These are phyloP conservation scores for Heritiera fomes DNA, from an alignment of 345 rosid genomes.

Conservation along the genomic window DNA sequence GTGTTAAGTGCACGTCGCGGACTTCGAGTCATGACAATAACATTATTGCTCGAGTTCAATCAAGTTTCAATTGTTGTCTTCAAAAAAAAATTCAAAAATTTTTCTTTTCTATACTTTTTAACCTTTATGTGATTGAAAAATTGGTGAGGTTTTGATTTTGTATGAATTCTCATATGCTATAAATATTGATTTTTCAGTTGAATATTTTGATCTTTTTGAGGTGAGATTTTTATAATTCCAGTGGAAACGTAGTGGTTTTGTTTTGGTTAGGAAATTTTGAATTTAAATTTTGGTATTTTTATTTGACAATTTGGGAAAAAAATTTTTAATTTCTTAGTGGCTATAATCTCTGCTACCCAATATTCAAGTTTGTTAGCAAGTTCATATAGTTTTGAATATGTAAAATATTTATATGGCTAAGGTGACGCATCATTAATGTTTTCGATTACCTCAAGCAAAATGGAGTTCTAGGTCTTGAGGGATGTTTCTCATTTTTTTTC, in stretches of 20 bases:
- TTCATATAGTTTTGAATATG: neutral
- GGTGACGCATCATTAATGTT: constrained; percentile 13
- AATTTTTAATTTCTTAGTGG: neutral
- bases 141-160: constrained; percentile 6
- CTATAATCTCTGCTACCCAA: neutral
- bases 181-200: neutral
- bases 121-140: constrained; percentile 9
- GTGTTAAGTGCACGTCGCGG: too few species aligned
- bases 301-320: neutral
- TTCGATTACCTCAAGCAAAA: constrained; percentile 15
- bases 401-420: neutral
- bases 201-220: neutral
- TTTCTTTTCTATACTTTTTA: constrained; percentile 19
- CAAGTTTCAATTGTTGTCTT: too few species aligned
- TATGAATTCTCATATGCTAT: neutral
- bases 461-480: constrained; percentile 15
- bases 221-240: neutral
- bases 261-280: neutral
- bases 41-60: too few species aligned
- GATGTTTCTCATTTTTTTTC: neutral
- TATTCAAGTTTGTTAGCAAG: neutral
- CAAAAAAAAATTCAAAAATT: neutral
- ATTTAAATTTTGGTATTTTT: neutral
- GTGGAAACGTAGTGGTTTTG: neutral
- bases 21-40: too few species aligned